Conservation (phyloP, 345 rosid genomes). For the Eucalyptus victrix region DNA sequence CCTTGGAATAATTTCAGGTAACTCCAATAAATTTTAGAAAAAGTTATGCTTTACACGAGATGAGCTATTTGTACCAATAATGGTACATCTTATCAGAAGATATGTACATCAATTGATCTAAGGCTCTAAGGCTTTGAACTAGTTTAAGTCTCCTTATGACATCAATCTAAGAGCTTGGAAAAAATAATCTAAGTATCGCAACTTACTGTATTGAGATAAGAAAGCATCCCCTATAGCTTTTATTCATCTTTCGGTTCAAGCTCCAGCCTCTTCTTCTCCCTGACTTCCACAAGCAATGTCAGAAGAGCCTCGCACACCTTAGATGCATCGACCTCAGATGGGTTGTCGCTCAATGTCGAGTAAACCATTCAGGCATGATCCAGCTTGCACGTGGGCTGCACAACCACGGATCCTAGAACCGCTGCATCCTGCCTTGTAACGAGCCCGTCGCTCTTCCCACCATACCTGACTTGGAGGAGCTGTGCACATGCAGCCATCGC, state of each 20-base stretch:
- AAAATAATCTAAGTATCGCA: neutral
- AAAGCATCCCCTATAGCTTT: neutral
- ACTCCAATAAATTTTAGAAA: neutral
- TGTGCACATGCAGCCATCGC: constrained; percentile 97
- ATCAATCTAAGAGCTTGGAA: neutral
- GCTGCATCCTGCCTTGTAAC: constrained; percentile 82
- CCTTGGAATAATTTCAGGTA: neutral
- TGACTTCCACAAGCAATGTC: constrained; percentile 67
- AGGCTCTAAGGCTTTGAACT: neutral
- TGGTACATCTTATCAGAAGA: neutral
- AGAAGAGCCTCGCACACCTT: constrained; percentile 86
- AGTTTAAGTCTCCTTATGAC: neutral
- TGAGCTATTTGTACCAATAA: neutral
- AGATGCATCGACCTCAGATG: constrained; percentile 66
- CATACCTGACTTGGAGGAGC: constrained; percentile 66
- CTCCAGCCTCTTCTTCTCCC: constrained; percentile 29
- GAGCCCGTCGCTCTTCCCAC: constrained; percentile 83
- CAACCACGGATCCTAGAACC: constrained; percentile 84
- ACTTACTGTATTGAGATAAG: neutral
- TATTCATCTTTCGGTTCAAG: neutral
- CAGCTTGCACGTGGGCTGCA: constrained; percentile 59
- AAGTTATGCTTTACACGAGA: neutral
- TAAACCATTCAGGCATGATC: constrained; percentile 99
- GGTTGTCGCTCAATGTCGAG: constrained; percentile 60
- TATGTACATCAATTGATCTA: neutral